Conservation (phyloP, 495 filamentous ascomycete genomes). For the Aspergillus incahuasiensis region DNA sequence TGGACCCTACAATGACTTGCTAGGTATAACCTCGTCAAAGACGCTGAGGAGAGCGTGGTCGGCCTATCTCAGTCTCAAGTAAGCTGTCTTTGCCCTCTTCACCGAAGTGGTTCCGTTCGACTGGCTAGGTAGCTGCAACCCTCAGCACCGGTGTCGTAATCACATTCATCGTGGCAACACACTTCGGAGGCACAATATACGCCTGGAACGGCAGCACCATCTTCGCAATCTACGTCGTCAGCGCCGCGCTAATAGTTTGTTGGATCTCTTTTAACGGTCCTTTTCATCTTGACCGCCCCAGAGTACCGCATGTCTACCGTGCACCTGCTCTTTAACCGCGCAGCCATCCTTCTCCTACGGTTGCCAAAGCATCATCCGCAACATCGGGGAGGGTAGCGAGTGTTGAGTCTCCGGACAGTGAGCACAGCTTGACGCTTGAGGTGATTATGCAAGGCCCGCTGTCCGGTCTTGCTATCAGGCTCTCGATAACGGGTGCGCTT, state of each 20-base stretch:
- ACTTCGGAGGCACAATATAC: constrained; percentile 19
- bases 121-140: neutral
- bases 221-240: constrained; percentile 17
- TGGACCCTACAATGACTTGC: too few species aligned
- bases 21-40: too few species aligned
- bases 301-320: neutral
- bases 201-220: neutral
- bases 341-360: constrained; percentile 41
- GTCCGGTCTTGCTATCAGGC: constrained; percentile 44
- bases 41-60: too few species aligned
- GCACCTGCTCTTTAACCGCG: neutral
- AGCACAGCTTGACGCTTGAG: too few species aligned
- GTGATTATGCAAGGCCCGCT: constrained; percentile 34
- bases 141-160: neutral
- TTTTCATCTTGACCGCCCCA: neutral
- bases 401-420: too few species aligned
- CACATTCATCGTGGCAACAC: neutral
- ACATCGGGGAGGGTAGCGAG: neutral
- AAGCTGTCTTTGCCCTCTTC: too few species aligned
- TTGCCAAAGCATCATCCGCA: constrained; percentile 35
- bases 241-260: neutral
- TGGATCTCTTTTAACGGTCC: neutral
- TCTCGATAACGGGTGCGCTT: constrained; percentile 52
- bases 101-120: neutral
- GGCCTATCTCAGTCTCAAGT: too few species aligned